phyloP scores from a whole-genome alignment of 73 alveolate species.

The Paramecium primaurelia region DNA sequence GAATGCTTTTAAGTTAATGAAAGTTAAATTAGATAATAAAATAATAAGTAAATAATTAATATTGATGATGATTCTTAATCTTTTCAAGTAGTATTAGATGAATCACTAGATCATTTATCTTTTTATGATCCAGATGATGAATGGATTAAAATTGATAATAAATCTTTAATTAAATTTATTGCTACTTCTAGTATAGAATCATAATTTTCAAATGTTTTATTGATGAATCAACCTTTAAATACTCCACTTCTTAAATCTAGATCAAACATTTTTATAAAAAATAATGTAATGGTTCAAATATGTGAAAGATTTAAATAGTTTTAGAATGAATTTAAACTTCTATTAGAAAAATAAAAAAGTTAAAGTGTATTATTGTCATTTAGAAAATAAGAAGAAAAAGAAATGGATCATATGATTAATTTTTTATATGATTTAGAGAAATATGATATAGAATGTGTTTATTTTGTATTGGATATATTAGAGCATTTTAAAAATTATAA shows the following conservation, averaged over 20 bases:
- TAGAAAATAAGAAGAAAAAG: not conserved
- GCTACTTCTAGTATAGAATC: not conserved
- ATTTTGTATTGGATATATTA: conserved; percentile 78
- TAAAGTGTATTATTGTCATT: conserved; percentile 59
- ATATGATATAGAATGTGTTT: conserved; percentile 66
- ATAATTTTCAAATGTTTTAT: not conserved
- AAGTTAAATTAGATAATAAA: not conserved
- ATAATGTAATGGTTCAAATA: conserved; percentile 73
- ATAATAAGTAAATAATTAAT: not conserved
- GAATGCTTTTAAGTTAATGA: not conserved
- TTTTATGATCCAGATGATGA: conserved; percentile 77
- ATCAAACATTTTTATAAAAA: conserved; percentile 82
- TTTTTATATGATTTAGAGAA: conserved; percentile 76
- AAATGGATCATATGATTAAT: conserved; percentile 51
- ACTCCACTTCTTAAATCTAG: conserved; percentile 60
- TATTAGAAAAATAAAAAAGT: conserved; percentile 65
- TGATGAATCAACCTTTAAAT: not conserved
- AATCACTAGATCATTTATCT: conserved; percentile 69
- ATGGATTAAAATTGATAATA: conserved; percentile 58
- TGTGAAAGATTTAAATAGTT: conserved; percentile 75
- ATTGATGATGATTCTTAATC: conserved; percentile 10
- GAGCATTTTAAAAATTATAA: conserved; percentile 81
- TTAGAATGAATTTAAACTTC: conserved; percentile 73
- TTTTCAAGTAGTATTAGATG: not conserved
- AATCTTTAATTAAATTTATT: conserved; percentile 60